Evolutionary conservation across 805 yeast genomes (phyloP).

Genomic region (Metschnikowia anglica): DNA sequence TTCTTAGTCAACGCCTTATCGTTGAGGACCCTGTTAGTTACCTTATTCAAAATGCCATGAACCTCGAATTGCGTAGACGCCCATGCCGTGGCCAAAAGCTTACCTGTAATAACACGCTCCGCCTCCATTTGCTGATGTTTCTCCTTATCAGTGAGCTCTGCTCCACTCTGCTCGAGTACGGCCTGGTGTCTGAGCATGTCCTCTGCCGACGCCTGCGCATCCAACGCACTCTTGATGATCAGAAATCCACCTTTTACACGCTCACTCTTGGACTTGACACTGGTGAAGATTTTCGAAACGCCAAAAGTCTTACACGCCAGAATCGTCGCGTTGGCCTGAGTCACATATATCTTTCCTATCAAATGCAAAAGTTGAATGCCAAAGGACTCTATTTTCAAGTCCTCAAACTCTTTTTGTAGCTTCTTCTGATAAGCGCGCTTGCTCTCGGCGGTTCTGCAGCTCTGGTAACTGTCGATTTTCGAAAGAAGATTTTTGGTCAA

Average conservation of each 20-base stretch:
- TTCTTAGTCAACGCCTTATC: conserved; percentile 63
- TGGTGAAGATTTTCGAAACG: conserved; percentile 76
- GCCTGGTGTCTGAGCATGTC: conserved; percentile 74
- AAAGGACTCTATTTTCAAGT: conserved; percentile 90
- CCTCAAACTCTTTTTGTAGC: conserved; percentile 64
- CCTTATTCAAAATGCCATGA: conserved; percentile 77
- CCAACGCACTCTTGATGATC: conserved; percentile 79
- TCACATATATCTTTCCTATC: conserved; percentile 75
- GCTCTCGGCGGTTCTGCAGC: conserved; percentile 65
- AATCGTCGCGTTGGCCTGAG: conserved; percentile 71
- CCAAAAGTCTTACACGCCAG: conserved; percentile 83
- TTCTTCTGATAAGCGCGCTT: conserved; percentile 53
- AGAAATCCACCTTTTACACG: conserved; percentile 80
- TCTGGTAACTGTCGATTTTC: conserved; percentile 49
- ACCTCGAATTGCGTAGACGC: conserved; percentile 87
- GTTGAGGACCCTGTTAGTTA: conserved; percentile 47
- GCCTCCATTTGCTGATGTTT: conserved; percentile 54
- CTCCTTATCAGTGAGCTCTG: conserved; percentile 35
- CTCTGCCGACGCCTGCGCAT: conserved; percentile 73
- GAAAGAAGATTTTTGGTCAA: conserved; percentile 49
- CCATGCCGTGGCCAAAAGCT: conserved; percentile 93
- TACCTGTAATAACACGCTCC: conserved; percentile 82
- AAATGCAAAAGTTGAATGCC: conserved; percentile 85
- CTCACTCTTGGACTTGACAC: conserved; percentile 80
- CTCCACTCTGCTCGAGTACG: conserved; percentile 33